These are phyloP conservation scores for Thoreauomyces humboldtii DNA, from an alignment of 192 early-diverging fungal genomes.

Conservation along the genomic window DNA sequence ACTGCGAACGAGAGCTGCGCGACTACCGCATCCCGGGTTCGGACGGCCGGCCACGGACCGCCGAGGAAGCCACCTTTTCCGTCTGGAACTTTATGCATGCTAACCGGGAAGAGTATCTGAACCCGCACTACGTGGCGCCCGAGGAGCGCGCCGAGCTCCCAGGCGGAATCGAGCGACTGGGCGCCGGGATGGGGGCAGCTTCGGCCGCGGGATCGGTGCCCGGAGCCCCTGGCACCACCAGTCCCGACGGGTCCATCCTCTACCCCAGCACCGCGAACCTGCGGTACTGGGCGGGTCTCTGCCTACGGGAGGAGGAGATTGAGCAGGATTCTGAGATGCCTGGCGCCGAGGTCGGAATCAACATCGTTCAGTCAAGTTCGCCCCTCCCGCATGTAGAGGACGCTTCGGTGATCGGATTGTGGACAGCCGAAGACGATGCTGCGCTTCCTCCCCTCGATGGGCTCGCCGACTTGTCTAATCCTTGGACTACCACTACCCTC, in stretches of 20 bases:
- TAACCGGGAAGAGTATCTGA: conserved; percentile 54
- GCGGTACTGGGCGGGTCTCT: conserved; percentile 63
- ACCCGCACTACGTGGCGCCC: conserved; percentile 57
- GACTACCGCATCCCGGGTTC: conserved; percentile 14
- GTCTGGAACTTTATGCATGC: conserved; percentile 79
- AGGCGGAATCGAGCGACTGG: neutral
- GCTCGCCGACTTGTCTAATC: neutral
- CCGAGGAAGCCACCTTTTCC: conserved; percentile 50
- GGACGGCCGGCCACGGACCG: neutral
- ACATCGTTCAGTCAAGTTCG: neutral
- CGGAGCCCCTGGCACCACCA: conserved; percentile 24
- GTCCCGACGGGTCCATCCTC: conserved; percentile 57
- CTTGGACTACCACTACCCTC: no score
- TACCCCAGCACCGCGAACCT: conserved; percentile 62
- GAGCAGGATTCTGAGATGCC: conserved; percentile 4
- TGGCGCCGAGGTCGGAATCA: neutral
- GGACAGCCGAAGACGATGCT: neutral
- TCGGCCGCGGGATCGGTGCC: neutral
- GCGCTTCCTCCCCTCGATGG: neutral
- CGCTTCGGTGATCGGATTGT: neutral
- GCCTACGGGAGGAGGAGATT: conserved; percentile 18
- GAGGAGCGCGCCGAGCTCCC: conserved; percentile 29
- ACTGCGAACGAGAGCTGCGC: conserved; percentile 76
- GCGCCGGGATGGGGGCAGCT: neutral
- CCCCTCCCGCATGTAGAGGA: neutral